Percentiles rank a stretch among this genome's conserved stretches.
Conservation (phyloP, 495 filamentous ascomycete species). For the Trichoderma parareesei region DNA sequence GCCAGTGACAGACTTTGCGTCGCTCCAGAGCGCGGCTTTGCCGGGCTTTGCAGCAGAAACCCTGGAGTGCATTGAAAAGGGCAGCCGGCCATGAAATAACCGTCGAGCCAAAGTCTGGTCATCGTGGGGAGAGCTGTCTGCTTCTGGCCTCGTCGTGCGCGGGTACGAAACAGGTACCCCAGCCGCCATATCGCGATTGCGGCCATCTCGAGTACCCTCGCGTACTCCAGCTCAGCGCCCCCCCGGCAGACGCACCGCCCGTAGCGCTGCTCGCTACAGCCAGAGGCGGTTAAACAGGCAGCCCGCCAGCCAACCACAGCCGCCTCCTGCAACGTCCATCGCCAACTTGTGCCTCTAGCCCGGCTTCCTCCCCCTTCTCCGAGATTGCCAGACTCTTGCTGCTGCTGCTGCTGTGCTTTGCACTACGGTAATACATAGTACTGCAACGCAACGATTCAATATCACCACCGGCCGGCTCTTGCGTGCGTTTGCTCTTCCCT, state of each 20-base stretch:
- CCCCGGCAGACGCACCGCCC: background rate
- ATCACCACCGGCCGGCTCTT: too few relatives aligned
- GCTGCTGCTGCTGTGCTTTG: too few relatives aligned
- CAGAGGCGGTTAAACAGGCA: background rate
- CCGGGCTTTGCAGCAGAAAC: background rate
- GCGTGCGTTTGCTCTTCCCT: background rate
- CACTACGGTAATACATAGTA: too few relatives aligned
- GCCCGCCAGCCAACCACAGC: background rate
- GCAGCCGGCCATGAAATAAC: background rate
- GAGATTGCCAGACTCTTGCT: background rate
- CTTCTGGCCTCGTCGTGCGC: too few relatives aligned
- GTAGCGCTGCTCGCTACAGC: conserved; percentile 3
- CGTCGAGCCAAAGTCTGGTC: background rate
- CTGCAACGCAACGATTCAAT: too few relatives aligned
- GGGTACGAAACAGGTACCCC: too few relatives aligned
- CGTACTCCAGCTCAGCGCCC: too few relatives aligned
- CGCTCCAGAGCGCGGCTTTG: background rate
- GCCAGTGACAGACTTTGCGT: background rate
- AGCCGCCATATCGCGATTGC: too few relatives aligned
- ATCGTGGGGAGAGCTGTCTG: too few relatives aligned
- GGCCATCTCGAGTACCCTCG: too few relatives aligned
- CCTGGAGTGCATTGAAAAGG: background rate
- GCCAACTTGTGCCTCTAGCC: conserved; percentile 4
- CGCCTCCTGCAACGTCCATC: background rate
- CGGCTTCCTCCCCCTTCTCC: conserved; percentile 4